Evolutionary conservation across 1,284 basidiomycete species (phyloP).

Genomic region (Sutorius eximius): DNA sequence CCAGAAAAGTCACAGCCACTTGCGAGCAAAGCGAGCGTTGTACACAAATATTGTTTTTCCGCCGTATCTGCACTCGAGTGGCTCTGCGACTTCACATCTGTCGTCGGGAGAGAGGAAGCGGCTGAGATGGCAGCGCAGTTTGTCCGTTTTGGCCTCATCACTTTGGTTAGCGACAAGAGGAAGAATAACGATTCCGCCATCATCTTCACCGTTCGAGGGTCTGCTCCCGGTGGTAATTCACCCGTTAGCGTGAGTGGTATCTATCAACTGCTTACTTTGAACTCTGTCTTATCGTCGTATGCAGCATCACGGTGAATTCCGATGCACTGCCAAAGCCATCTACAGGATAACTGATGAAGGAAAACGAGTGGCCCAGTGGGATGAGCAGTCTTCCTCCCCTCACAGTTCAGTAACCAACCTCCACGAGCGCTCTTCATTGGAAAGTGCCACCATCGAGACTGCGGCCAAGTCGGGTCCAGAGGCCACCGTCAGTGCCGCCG

Average conservation of each 20-base stretch:
- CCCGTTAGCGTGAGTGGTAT: conserved; percentile 62
- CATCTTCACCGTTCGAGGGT: conserved; percentile 87
- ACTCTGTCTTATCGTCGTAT: conserved; percentile 14
- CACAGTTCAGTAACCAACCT: conserved; percentile 66
- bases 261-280: conserved; percentile 6
- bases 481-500: conserved; percentile 42
- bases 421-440: conserved; percentile 44
- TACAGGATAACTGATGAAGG: conserved; percentile 95
- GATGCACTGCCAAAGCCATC: conserved; percentile 91
- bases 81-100: conserved; percentile 97
- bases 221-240: conserved; percentile 69
- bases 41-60: conserved; percentile 80
- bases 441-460: conserved; percentile 43
- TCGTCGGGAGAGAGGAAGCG: conserved; percentile 94
- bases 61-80: conserved; percentile 91
- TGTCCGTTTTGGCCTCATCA: conserved; percentile 90
- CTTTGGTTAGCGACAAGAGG: conserved; percentile 82
- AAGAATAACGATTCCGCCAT: conserved; percentile 87
- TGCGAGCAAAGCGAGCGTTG: conserved; percentile 44
- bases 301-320: conserved; percentile 88
- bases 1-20: conserved; percentile 60
- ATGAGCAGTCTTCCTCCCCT: conserved; percentile 58
- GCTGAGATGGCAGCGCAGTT: conserved; percentile 98
- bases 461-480: conserved; percentile 39
- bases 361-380: conserved; percentile 82